phyloP scores from a whole-genome alignment of 192 early-diverging fungal species.

The Gigaspora rosea region DNA sequence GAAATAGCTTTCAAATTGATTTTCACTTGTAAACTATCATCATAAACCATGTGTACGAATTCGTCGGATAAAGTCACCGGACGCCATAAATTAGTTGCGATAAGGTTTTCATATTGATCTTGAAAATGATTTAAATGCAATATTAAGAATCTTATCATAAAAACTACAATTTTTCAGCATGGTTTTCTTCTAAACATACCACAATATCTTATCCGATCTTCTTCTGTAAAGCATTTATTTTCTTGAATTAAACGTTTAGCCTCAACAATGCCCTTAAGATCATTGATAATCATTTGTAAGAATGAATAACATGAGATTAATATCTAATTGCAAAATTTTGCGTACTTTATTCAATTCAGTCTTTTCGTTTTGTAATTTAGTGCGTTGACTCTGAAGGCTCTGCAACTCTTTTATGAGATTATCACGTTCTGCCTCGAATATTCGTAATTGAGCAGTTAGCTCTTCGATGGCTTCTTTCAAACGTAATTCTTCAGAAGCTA shows the following conservation, averaged over 20 bases:
- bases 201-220: background rate
- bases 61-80: background rate
- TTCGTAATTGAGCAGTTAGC: background rate
- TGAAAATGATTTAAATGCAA: background rate
- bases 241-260: background rate
- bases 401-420: background rate
- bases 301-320: background rate
- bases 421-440: constrained; percentile 9
- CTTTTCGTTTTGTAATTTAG: background rate
- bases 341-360: background rate
- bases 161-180: background rate
- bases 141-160: background rate
- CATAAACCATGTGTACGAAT: background rate
- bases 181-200: background rate
- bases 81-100: background rate
- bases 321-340: too few species aligned
- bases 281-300: too few species aligned
- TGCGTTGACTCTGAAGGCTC: background rate
- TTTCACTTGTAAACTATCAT: background rate
- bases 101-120: constrained; percentile 1
- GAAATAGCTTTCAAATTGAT: background rate
- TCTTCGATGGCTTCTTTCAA: constrained; percentile 2
- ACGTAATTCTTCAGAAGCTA: background rate
- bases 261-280: background rate
- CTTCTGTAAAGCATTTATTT: constrained; percentile 1